Base-by-base conservation (phyloP, 2,329 filamentous ascomycete species). In the Fusarium acutatum region DNA sequence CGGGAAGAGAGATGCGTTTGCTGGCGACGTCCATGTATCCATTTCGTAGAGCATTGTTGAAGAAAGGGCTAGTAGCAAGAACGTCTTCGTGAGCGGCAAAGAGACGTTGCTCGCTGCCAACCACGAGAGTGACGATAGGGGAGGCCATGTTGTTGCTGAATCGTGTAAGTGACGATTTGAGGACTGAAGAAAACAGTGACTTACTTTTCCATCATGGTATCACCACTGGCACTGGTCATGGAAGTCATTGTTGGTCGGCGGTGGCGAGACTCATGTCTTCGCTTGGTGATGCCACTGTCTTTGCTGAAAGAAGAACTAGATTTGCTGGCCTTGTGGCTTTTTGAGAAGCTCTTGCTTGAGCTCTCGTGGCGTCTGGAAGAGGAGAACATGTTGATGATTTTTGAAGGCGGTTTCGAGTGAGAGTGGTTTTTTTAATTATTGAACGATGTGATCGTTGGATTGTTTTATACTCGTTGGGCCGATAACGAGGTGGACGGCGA, bases 81-180 rank as follows among this genome's bases (percentile, higher is more conserved):
- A 97, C 89, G 75, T 96, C 93, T 85, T 97, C 94, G 82, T 97
- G 95, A 12, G 94, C 94, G 41, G 95, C 95, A 80, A 98, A 98
- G 75, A 97, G 92, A 28, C 95, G 91, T 81, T 95, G 92, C 75
- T 95, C 92, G 10, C 88, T 88, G n/a, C 94, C 94, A 76, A 97
- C 90, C 76, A 93, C 89, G 70, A 97, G 88, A 15, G 94, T 97
- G 75, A 97, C 89, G 80, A 96, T 94, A 49, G 92, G 86, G 6
- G 92, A 92, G 32, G 92, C 92, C 37, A 88, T 88, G 65, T 90
- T 80, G 64, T 83, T 88, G 68, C 89, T 64, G 49, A 67, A 20
- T 34, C 41, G 53, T 68, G 67, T 60, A 49, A 71, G 65, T 41
- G 53, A 12, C n/a, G 30, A 20, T 32, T 47, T 14, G 41, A 7